Evolutionary conservation across 2,329 filamentous ascomycete species (phyloP).

Genomic region (Calonectria multiphialidica): DNA sequence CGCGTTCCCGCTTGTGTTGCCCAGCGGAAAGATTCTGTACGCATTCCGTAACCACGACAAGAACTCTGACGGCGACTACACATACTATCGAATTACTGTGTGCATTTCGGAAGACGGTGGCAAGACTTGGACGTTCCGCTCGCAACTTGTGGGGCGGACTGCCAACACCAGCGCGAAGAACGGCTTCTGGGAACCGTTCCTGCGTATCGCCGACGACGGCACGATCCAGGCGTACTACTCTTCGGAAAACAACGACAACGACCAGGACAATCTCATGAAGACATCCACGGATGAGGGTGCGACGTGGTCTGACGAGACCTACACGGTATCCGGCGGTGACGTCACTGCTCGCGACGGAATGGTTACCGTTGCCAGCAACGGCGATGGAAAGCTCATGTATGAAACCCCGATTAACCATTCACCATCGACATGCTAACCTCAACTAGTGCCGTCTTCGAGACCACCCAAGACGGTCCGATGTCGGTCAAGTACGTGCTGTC

Average conservation of each 20-base stretch:
- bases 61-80: neutral
- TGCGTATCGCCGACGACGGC: neutral
- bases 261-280: neutral
- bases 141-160: neutral
- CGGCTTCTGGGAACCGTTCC: neutral
- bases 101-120: neutral
- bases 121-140: neutral
- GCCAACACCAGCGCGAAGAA: neutral
- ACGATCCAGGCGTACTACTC: neutral
- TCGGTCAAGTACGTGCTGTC: neutral
- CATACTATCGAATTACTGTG: neutral
- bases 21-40: neutral
- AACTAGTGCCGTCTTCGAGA: neutral
- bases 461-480: neutral
- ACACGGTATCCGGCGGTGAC: neutral
- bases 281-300: neutral
- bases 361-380: neutral
- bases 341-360: neutral
- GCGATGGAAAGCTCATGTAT: neutral
- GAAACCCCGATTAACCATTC: too few relatives aligned
- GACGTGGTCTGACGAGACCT: neutral
- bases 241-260: neutral
- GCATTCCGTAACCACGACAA: slow-evolving; percentile 1
- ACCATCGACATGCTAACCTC: neutral
- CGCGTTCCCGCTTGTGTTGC: neutral